phyloP scores from a whole-genome alignment of 129 eudicot species.

The Helichrysum umbraculigerum region DNA sequence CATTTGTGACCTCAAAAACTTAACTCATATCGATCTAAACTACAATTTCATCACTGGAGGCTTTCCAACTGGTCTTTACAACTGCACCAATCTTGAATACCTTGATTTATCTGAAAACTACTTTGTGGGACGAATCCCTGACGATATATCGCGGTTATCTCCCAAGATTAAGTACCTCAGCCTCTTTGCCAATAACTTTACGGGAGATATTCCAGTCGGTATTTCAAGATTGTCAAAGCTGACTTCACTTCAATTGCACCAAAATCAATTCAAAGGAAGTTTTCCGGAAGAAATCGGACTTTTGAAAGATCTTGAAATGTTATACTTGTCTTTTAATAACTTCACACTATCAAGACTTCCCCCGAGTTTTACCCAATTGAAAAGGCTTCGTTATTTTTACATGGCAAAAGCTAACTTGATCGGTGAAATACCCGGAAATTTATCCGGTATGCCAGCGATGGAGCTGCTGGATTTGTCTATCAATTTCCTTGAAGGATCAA shows the following conservation, averaged over 20 bases:
- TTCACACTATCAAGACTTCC: slow-evolving; percentile 53
- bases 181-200: slow-evolving; percentile 54
- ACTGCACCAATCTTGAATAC: slow-evolving; percentile 53
- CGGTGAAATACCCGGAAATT: slow-evolving; percentile 56
- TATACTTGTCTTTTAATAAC: slow-evolving; percentile 30
- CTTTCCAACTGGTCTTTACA: slow-evolving; percentile 60
- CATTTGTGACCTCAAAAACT: slow-evolving; percentile 64
- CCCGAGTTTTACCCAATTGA: slow-evolving; percentile 37
- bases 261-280: slow-evolving; percentile 49
- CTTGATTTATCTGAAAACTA: slow-evolving; percentile 61
- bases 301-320: slow-evolving; percentile 45
- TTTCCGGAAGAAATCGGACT: slow-evolving; percentile 63
- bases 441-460: slow-evolving; percentile 45
- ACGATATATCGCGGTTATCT: slow-evolving; percentile 47
- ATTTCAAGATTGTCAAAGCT: slow-evolving; percentile 49
- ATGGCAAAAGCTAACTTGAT: slow-evolving; percentile 55
- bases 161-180: slow-evolving; percentile 35
- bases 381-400: slow-evolving; percentile 39
- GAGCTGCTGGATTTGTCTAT: slow-evolving; percentile 54
- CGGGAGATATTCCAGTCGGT: slow-evolving; percentile 59
- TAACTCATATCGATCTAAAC: slow-evolving; percentile 44
- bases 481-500: slow-evolving; percentile 50
- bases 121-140: slow-evolving; percentile 53
- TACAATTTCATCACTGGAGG: slow-evolving; percentile 43
- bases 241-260: slow-evolving; percentile 29